Percentiles rank a stretch among this genome's conserved stretches.
phyloP scores from a whole-genome alignment of 805 yeast species.

The Nakazawaea anatomiae region DNA sequence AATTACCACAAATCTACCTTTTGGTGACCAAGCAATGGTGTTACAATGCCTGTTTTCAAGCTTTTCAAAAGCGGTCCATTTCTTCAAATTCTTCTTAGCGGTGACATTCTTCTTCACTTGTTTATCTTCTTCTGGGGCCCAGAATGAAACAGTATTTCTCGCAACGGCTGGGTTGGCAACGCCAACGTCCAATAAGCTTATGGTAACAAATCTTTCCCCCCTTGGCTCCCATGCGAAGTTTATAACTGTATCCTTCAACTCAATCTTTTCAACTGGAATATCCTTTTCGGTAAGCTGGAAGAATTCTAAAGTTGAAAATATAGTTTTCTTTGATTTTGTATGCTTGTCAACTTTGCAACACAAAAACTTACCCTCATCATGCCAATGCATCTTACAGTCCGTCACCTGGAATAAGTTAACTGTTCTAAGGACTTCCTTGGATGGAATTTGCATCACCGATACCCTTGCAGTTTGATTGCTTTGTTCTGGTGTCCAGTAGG shows the following conservation, averaged over 20 bases:
- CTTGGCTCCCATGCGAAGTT: constrained; percentile 96
- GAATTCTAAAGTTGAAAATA: constrained; percentile 87
- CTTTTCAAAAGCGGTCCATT: constrained; percentile 56
- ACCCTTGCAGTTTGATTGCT: constrained; percentile 93
- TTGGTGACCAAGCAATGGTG: constrained; percentile 83
- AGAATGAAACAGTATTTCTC: constrained; percentile 69
- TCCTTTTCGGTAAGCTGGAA: constrained; percentile 84
- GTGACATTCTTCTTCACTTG: constrained; percentile 34
- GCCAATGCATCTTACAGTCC: constrained; percentile 92
- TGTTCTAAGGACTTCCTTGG: constrained; percentile 79
- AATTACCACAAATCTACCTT: constrained; percentile 74
- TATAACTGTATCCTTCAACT: constrained; percentile 81
- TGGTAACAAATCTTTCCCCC: constrained; percentile 78
- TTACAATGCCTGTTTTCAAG: constrained; percentile 62
- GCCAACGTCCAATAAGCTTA: constrained; percentile 57
- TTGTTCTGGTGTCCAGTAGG: constrained; percentile 95
- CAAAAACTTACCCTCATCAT: constrained; percentile 72
- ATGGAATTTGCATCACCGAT: constrained; percentile 80
- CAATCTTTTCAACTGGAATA: constrained; percentile 91
- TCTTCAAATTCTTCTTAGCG: constrained; percentile 30
- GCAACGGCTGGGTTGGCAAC: constrained; percentile 55
- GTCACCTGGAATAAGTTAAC: constrained; percentile 92
- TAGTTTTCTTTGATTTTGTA: constrained; percentile 89
- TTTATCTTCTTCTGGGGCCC: constrained; percentile 62
- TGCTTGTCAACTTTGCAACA: constrained; percentile 97